Percentiles rank a stretch among this genome's conserved stretches.
These are phyloP conservation scores for Mycena olivaceomarginata DNA, from an alignment of 768 basidiomycete species.

Conservation along the genomic window DNA sequence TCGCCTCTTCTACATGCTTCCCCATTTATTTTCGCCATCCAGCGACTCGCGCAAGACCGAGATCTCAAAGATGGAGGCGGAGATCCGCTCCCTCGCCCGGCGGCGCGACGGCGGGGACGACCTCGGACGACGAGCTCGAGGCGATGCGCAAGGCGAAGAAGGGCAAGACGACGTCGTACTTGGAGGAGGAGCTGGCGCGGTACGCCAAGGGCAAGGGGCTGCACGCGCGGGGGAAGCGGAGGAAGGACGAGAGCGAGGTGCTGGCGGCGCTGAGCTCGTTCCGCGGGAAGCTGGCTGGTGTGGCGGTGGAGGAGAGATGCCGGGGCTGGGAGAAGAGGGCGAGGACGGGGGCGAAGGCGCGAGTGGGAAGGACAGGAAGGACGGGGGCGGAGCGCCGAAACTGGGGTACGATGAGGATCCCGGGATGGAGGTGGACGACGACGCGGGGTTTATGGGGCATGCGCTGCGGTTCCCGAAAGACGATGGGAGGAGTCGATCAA, in stretches of 20 bases:
- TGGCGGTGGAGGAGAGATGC: slow-evolving; percentile 34
- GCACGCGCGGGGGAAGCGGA: slow-evolving; percentile 74
- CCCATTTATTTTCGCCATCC: background rate
- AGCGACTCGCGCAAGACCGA: slow-evolving; percentile 83
- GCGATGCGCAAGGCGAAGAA: slow-evolving; percentile 70
- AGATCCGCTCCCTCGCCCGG: slow-evolving; percentile 86
- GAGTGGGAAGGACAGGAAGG: slow-evolving; percentile 47
- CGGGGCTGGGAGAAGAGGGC: slow-evolving; percentile 47
- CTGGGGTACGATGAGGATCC: slow-evolving; percentile 60
- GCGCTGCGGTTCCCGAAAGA: slow-evolving; percentile 87
- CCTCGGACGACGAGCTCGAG: slow-evolving; percentile 75
- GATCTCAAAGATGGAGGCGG: slow-evolving; percentile 92
- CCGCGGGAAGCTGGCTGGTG: slow-evolving; percentile 79
- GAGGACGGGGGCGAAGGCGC: slow-evolving; percentile 41
- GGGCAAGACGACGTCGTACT: slow-evolving; percentile 72
- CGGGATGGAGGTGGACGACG: slow-evolving; percentile 87
- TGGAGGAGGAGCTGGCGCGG: slow-evolving; percentile 89
- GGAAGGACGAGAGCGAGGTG: slow-evolving; percentile 81
- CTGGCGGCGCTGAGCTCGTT: slow-evolving; percentile 83
- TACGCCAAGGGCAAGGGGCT: slow-evolving; percentile 82
- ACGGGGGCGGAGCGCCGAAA: slow-evolving; percentile 47
- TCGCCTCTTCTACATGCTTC: background rate
- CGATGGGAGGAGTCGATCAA: slow-evolving; percentile 84
- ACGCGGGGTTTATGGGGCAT: slow-evolving; percentile 85
- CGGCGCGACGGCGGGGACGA: slow-evolving; percentile 72